Evolutionary conservation across 257 asterid genomes (phyloP).

Genomic region (Rubia yunnanensis): DNA sequence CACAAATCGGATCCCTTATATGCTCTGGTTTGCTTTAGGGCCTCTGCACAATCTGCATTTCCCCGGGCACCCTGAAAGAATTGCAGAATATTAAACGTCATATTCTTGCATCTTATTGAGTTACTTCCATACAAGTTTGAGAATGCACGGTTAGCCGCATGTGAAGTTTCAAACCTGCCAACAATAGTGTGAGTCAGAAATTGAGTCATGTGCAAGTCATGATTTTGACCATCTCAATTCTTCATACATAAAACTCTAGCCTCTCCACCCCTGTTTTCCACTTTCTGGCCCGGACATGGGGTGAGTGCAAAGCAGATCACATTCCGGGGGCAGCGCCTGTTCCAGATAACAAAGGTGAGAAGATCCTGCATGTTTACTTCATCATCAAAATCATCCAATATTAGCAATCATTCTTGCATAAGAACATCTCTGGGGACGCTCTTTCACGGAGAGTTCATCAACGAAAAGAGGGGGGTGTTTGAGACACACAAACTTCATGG

Average conservation of each 20-base stretch:
- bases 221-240: constrained; percentile 58
- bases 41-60: constrained; percentile 56
- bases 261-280: constrained; percentile 74
- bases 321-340: constrained; percentile 65
- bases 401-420: constrained; percentile 35
- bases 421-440: constrained; percentile 63
- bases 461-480: constrained; percentile 53
- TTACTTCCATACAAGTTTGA: not conserved
- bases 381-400: not conserved
- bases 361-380: not conserved
- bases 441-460: constrained; percentile 86
- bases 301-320: constrained; percentile 82
- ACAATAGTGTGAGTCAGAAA: constrained; percentile 81
- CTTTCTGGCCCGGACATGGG: constrained; percentile 97
- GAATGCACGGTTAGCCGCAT: not conserved
- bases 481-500: constrained; percentile 42
- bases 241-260: constrained; percentile 57
- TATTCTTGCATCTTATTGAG: not conserved
- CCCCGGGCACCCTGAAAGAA: constrained; percentile 53
- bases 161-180: constrained; percentile 52
- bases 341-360: not conserved
- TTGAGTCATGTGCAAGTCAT: constrained; percentile 52
- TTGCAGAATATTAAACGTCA: not conserved
- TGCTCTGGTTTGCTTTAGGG: too few species aligned
- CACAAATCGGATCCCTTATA: too few species aligned